A percentile compares a stretch with the other conserved stretches of the same genome.
Conservation (phyloP, 805 yeast species). For the Candida pini region DNA sequence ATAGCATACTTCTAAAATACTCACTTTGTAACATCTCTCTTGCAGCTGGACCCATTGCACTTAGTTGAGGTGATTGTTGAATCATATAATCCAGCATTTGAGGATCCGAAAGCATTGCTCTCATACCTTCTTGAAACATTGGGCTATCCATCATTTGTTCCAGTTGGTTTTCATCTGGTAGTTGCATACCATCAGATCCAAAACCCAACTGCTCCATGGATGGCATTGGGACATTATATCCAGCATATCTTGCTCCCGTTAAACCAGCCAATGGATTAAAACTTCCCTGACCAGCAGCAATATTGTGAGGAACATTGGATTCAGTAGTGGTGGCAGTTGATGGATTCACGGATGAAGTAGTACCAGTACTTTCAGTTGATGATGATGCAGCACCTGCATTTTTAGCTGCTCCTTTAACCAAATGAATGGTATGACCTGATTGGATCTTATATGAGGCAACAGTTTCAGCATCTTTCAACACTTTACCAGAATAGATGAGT, state of each 20-base stretch:
- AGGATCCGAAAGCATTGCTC: constrained; percentile 78
- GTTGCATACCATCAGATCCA: constrained; percentile 88
- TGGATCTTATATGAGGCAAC: constrained; percentile 74
- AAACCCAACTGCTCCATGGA: constrained; percentile 53
- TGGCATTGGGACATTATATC: constrained; percentile 77
- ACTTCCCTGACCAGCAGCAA: constrained; percentile 84
- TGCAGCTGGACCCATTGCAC: constrained; percentile 85
- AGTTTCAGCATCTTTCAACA: constrained; percentile 77
- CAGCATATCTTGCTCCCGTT: constrained; percentile 95
- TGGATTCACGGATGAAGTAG: constrained; percentile 12
- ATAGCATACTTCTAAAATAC: constrained; percentile 67
- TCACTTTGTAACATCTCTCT: constrained; percentile 83
- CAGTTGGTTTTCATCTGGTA: constrained; percentile 75
- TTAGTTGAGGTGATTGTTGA: constrained; percentile 75
- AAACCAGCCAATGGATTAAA: constrained; percentile 88
- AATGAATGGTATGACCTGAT: constrained; percentile 80
- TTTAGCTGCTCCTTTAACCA: constrained; percentile 72
- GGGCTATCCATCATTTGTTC: constrained; percentile 76
- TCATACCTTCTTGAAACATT: constrained; percentile 73
- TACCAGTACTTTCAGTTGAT: constrained; percentile 21
- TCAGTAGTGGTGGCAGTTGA: constrained; percentile 21
- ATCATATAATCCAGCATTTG: constrained; percentile 82
- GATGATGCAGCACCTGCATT: constrained; percentile 15
- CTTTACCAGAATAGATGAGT: constrained; percentile 89
- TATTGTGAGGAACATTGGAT: constrained; percentile 57